Evolutionary conservation across 2,329 filamentous ascomycete genomes (phyloP).

Genomic region (Aspergillus texensis): DNA sequence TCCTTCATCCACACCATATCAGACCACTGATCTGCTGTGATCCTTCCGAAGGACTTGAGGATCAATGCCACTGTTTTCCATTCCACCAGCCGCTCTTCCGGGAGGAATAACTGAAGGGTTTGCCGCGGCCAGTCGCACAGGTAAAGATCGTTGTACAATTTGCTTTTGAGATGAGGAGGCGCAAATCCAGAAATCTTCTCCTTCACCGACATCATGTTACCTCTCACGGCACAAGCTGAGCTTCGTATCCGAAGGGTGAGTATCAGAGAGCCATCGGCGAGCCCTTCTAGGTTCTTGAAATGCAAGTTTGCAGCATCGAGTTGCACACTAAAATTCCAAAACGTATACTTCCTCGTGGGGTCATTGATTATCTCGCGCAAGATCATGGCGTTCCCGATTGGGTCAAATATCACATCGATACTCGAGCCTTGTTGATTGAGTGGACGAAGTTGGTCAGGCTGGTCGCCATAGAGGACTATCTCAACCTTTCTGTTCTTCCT

Average conservation of each 20-base stretch:
- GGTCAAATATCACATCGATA: conserved; percentile 30
- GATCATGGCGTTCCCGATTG: conserved; percentile 22
- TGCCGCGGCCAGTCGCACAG: conserved; percentile 20
- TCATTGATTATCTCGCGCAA: conserved; percentile 26
- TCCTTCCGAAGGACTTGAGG: conserved; percentile 29
- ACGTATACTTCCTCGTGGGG: conserved; percentile 11
- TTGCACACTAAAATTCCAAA: conserved; percentile 13
- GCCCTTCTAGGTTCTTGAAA: conserved; percentile 33
- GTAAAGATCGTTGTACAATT: conserved; percentile 25
- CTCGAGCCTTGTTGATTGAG: conserved; percentile 23
- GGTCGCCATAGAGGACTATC: conserved; percentile 18
- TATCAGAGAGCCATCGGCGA: conserved; percentile 30
- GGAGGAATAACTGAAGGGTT: conserved; percentile 27
- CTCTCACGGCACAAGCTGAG: conserved; percentile 14
- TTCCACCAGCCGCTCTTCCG: conserved; percentile 22
- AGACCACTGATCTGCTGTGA: conserved; percentile 25
- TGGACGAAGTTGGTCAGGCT: conserved; percentile 16
- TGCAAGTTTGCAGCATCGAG: conserved; percentile 23
- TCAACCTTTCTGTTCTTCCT: conserved; percentile 19
- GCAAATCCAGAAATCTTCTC: conserved; percentile 26
- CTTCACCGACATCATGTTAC: conserved; percentile 22
- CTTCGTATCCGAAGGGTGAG: conserved; percentile 24
- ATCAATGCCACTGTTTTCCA: conserved; percentile 35
- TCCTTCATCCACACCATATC: conserved; percentile 23
- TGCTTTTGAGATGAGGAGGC: conserved; percentile 16